Conservation (phyloP, 2,329 filamentous ascomycete species). For the Aspergillus transmontanensis region DNA sequence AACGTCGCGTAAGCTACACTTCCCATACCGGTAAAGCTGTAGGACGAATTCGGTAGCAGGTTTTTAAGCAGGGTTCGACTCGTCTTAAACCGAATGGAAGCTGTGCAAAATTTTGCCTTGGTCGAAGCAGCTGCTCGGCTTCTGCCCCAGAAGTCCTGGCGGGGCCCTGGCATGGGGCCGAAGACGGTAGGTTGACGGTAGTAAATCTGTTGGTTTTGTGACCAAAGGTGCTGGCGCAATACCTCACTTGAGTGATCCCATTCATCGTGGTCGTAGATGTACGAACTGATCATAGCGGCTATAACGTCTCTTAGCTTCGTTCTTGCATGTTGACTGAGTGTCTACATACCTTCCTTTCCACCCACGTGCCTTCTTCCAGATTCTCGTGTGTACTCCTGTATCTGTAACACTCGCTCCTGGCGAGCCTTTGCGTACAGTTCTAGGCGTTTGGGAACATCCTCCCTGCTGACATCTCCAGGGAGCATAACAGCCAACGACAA, state of each 20-base stretch:
- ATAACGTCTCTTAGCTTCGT: background rate
- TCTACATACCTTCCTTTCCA: constrained; percentile 18
- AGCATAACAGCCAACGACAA: constrained; percentile 61
- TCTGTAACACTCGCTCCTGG: constrained; percentile 57
- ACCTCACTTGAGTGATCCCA: constrained; percentile 56
- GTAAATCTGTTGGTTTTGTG: constrained; percentile 45
- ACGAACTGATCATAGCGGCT: constrained; percentile 28
- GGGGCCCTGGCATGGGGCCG: constrained; percentile 51
- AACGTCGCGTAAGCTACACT: constrained; percentile 50
- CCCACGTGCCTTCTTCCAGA: constrained; percentile 20
- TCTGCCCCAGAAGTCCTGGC: constrained; percentile 35
- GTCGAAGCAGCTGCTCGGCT: constrained; percentile 25
- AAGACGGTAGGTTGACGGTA: constrained; percentile 52
- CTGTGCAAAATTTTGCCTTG: constrained; percentile 47
- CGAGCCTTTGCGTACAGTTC: constrained; percentile 62
- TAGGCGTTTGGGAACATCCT: constrained; percentile 58
- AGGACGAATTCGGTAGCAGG: constrained; percentile 48
- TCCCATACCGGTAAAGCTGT: constrained; percentile 46
- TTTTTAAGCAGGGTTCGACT: constrained; percentile 53
- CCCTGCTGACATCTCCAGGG: constrained; percentile 44
- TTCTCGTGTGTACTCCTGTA: constrained; percentile 61
- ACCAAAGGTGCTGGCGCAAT: constrained; percentile 51
- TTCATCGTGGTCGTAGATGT: constrained; percentile 63
- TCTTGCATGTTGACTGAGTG: too few relatives aligned
- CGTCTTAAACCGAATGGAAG: constrained; percentile 55